Percentiles rank a stretch among this genome's conserved stretches.
These are phyloP conservation scores for Amphicarpaea edgeworthii DNA, from an alignment of 306 rosid species.

Conservation along the genomic window DNA sequence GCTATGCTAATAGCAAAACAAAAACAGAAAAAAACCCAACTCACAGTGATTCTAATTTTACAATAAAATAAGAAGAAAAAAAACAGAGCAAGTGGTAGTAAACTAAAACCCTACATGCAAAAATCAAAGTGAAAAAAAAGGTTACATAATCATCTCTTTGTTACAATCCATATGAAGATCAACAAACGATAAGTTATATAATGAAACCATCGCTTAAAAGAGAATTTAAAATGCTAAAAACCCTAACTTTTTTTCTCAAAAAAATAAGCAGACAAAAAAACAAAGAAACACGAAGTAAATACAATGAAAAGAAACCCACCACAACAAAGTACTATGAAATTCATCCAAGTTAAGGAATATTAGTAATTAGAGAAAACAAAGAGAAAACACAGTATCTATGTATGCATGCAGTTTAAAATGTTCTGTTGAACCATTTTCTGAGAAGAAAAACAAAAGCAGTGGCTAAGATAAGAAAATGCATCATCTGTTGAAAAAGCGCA, in stretches of 20 bases:
- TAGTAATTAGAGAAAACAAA: background rate
- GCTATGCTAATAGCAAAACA: background rate
- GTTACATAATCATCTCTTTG: background rate
- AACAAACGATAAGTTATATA: background rate
- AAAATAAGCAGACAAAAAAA: background rate
- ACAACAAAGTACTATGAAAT: background rate
- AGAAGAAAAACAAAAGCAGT: background rate
- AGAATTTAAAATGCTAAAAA: slow-evolving; percentile 13
- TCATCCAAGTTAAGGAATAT: background rate
- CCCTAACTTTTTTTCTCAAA: slow-evolving; percentile 11
- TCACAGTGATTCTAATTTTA: background rate
- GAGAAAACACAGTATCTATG: background rate
- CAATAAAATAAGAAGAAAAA: background rate
- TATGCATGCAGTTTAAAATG: background rate
- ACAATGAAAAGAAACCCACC: background rate
- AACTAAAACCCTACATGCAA: background rate
- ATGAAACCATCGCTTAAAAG: background rate
- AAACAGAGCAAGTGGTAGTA: background rate
- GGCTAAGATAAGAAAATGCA: background rate
- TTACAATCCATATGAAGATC: background rate
- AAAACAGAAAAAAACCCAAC: background rate
- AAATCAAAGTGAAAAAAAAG: background rate
- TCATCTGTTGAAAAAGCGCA: background rate
- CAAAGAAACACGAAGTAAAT: background rate
- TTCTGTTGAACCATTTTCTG: background rate